Evolutionary conservation across 2,329 filamentous ascomycete genomes (phyloP), one percentile per base, ranked within the genome.

Genomic region (Aspergillus sp.): DNA sequence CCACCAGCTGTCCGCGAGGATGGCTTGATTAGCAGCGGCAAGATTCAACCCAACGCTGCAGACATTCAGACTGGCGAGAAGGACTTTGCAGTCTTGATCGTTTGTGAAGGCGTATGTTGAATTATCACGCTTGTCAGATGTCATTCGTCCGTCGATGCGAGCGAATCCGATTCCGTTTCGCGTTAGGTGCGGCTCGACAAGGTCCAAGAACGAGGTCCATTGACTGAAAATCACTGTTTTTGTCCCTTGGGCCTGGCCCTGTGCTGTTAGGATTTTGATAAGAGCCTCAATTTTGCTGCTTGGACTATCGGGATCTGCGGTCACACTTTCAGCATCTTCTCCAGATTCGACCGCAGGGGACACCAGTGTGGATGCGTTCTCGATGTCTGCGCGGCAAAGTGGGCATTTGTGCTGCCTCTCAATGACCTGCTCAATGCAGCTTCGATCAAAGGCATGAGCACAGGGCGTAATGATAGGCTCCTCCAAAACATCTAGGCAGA

Each of bases 1-100:
- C 82, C 86, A 94, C 86, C 85, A 94, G 37, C 75, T 82, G 56
- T 94, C 86, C 0, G 77, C 75, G 13, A 94, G 67, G 28, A 94
- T 77, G 37, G 93, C 84, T 5, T 86, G 86, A 47, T 91, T 86
- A 0, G 86, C 86, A 0, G 84, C 78, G 0, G 88, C 83, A 8
- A 94, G 72, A 47, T 93, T 93, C 28, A 94, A 68, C 0, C 86
- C 86, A 1, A 94, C 86, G 32, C 80, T 82, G 58, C 84, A 89
- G 5, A 91, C 86, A 5, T 76, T 74, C 26, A 94, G 64, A 50
- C 81, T 86, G 2, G 86, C 86, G 2, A 94, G 77, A 66, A 94
- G 71, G 45, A 94, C 74, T 1, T 76, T 80, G 36, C 75, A 84
- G 1, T 73, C 56, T 0, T 77, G 67, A 35, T 91, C 78, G 2